Conservation (phyloP, 148 eudicot species). For the Pharnaceum exiguum region DNA sequence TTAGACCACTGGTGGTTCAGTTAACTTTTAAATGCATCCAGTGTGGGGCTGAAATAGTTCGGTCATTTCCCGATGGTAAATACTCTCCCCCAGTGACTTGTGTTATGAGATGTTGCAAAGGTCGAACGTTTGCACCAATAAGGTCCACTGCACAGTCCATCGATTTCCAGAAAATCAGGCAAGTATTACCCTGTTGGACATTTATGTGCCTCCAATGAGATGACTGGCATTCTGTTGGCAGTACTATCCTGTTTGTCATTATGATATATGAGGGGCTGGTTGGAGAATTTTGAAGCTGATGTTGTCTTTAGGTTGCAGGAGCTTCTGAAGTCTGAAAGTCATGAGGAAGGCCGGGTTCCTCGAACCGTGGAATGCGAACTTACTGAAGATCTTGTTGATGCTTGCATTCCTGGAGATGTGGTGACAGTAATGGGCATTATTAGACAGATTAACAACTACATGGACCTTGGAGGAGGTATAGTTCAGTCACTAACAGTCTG, state of each 20-base stretch:
- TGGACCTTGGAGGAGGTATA: constrained; percentile 99
- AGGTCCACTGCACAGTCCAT: constrained; percentile 67
- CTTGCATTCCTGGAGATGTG: constrained; percentile 96
- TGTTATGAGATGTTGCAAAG: constrained; percentile 73
- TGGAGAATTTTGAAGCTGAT: no score
- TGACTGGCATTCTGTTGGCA: neutral
- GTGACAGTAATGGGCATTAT: constrained; percentile 90
- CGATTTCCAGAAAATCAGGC: constrained; percentile 97
- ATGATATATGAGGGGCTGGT: no score
- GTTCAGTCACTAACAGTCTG: neutral
- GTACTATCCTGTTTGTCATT: no score
- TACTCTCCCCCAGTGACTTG: constrained; percentile 84
- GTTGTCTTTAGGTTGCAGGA: constrained; percentile 68
- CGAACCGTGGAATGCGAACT: constrained; percentile 96
- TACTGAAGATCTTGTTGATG: constrained; percentile 92
- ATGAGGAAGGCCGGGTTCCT: constrained; percentile 98
- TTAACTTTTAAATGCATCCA: constrained; percentile 70
- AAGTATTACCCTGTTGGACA: constrained; percentile 9
- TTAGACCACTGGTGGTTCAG: constrained; percentile 78
- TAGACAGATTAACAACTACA: constrained; percentile 89
- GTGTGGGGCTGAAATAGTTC: constrained; percentile 67
- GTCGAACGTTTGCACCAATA: constrained; percentile 66
- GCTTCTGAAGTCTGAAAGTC: constrained; percentile 87
- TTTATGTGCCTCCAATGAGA: constrained; percentile 6
- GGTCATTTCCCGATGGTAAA: constrained; percentile 93